A percentile compares a stretch with the other conserved stretches of the same genome.
phyloP scores from a whole-genome alignment of 345 rosid species.

The Moricandia moricandioides region DNA sequence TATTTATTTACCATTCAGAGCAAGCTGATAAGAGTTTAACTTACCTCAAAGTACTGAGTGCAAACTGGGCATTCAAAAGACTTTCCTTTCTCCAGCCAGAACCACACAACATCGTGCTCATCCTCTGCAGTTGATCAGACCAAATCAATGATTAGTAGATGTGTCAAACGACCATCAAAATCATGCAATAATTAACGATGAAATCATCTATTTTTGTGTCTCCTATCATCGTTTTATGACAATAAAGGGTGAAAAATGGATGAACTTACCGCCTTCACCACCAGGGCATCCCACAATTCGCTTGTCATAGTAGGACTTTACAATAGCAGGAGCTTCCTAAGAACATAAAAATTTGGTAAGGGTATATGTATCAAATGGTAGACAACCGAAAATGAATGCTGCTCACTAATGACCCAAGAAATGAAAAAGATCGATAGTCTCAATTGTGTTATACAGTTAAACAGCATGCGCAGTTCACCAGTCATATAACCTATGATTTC shows the following conservation, averaged over 20 bases:
- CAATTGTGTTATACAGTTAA: background rate
- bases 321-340: constrained; percentile 53
- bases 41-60: constrained; percentile 80
- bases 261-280: constrained; percentile 54
- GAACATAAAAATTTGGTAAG: background rate
- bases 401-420: background rate
- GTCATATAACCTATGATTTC: background rate
- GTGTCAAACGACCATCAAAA: background rate
- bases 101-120: constrained; percentile 96
- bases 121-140: constrained; percentile 52
- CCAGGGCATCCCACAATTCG: constrained; percentile 71
- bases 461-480: background rate
- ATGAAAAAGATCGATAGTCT: background rate
- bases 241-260: background rate
- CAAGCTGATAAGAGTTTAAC: background rate
- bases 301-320: constrained; percentile 53
- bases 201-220: background rate
- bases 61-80: constrained; percentile 82
- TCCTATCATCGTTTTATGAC: background rate
- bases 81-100: constrained; percentile 93
- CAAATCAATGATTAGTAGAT: background rate
- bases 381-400: background rate
- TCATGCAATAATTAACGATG: background rate
- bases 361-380: background rate
- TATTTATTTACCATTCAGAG: background rate